Evolutionary conservation across 176 grass and related monocot genomes (phyloP), one percentile per base, ranked within the genome.

Genomic region (Oryza glumipatula): DNA sequence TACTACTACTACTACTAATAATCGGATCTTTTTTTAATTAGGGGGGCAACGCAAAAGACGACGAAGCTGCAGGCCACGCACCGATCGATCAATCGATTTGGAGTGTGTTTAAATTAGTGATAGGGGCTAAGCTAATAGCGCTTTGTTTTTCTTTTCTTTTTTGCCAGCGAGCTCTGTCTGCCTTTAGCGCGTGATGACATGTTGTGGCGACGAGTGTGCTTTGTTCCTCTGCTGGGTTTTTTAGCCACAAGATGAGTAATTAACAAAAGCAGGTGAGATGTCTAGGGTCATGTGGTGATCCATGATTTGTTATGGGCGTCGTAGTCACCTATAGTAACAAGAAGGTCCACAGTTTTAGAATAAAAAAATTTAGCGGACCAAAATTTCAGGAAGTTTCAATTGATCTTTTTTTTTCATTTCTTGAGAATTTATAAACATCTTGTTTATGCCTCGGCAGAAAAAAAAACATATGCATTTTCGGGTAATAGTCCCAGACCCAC

Each of bases 231-330:
- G 16, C 78, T 35, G 28, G 28, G 69, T 64, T 47, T 48, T 32
- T 77, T 58, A n/a, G 54, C 17, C 54, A 58, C 54, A 17, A 58
- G 54, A 21, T n/a, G 54, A 0, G 8, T 58, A 58, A 58, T 58
- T 58, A 58, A 58, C 19, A n/a, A 72, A 72, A 47, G 41, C 48
- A n/a, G 19, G 47, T 49, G 54, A 58, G 54, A n/a, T 58, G 54
- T 58, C 2, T 58, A 80, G 79, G 44, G 82, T 82, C 90, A 95
- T 92, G 85, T 86, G 93, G 80, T 83, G 3, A 24, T 86, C 71
- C 73, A 90, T 90, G 54, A 92, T 21, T 92, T 90, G 71, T 54
- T 76, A 65, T 71, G 39, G 65, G 65, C 81, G 2, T 58, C 19
- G 19, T 58, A 58, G 35, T 66, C 26, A 61, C 64, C 46, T 33